These are phyloP conservation scores for Cubamyces sp. DNA, from an alignment of 768 basidiomycete species.

Conservation along the genomic window DNA sequence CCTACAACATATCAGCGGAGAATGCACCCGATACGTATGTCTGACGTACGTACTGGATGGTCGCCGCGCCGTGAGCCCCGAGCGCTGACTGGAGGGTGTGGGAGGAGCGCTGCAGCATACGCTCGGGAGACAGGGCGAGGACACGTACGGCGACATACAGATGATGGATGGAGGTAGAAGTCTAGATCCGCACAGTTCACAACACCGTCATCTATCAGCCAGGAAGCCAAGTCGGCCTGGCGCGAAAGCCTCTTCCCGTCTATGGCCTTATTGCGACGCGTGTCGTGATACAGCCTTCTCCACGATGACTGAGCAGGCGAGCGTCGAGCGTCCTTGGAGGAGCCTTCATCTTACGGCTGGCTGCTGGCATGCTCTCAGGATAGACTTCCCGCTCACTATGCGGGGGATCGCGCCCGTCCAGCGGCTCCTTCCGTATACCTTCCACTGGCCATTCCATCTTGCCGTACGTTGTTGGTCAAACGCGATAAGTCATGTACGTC, in stretches of 20 bases:
- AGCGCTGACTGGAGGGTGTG: not conserved
- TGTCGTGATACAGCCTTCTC: not conserved
- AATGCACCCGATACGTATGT: not conserved
- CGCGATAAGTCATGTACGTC: too few species aligned
- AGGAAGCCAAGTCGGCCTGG: not conserved
- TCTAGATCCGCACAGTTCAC: not conserved
- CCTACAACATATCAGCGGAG: not conserved
- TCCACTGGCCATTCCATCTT: too few species aligned
- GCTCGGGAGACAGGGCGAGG: not conserved
- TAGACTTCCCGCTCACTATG: too few species aligned
- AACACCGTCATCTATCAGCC: slow-evolving; percentile 10
- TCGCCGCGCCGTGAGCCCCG: not conserved
- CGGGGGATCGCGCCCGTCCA: too few species aligned
- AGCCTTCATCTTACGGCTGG: too few species aligned
- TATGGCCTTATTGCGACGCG: slow-evolving; percentile 14
- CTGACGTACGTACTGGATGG: not conserved
- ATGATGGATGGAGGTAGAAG: slow-evolving; percentile 5
- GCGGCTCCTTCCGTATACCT: too few species aligned
- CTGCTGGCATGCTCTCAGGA: too few species aligned
- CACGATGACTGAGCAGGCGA: not conserved
- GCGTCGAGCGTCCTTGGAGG: too few species aligned
- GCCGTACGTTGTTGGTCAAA: too few species aligned
- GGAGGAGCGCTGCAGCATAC: not conserved
- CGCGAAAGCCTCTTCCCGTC: not conserved
- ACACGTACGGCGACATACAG: not conserved